These are phyloP conservation scores for Acrodontium crateriforme DNA, from an alignment of 2,329 filamentous ascomycete species.

Conservation along the genomic window DNA sequence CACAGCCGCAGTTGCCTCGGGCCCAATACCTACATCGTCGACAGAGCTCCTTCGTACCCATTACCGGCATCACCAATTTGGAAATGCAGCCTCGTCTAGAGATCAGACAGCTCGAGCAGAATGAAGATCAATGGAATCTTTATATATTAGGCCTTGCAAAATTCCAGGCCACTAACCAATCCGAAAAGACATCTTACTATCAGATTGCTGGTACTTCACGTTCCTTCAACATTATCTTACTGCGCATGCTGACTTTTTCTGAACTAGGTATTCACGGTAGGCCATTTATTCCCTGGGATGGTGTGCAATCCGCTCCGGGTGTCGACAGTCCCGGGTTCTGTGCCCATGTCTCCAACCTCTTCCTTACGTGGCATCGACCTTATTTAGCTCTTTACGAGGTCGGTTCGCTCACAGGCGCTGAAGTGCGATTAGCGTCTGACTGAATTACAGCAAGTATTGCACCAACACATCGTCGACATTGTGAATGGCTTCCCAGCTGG, in stretches of 20 bases:
- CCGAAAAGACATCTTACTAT: constrained; percentile 58
- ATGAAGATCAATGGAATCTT: constrained; percentile 58
- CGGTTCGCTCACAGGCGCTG: too few relatives aligned
- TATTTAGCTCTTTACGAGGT: constrained; percentile 55
- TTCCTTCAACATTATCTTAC: background rate
- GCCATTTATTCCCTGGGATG: constrained; percentile 48
- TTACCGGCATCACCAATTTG: constrained; percentile 19
- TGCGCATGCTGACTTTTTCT: background rate
- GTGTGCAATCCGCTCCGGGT: constrained; percentile 32
- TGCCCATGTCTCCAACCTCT: constrained; percentile 59
- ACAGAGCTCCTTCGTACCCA: constrained; percentile 9
- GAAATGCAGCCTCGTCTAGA: constrained; percentile 42
- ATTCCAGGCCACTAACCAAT: constrained; percentile 55
- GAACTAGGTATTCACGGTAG: constrained; percentile 65
- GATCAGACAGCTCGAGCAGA: constrained; percentile 49
- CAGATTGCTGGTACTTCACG: constrained; percentile 44
- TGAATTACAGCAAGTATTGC: constrained; percentile 26
- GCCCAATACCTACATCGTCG: constrained; percentile 9
- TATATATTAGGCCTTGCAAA: constrained; percentile 62
- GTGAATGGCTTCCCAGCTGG: constrained; percentile 28
- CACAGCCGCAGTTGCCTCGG: constrained; percentile 1
- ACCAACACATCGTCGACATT: constrained; percentile 26
- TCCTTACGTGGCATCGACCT: constrained; percentile 72
- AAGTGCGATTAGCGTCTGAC: too few relatives aligned
- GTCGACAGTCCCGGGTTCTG: constrained; percentile 57